phyloP scores from a whole-genome alignment of 2,329 filamentous ascomycete genomes.

The Colletotrichum viniferum region DNA sequence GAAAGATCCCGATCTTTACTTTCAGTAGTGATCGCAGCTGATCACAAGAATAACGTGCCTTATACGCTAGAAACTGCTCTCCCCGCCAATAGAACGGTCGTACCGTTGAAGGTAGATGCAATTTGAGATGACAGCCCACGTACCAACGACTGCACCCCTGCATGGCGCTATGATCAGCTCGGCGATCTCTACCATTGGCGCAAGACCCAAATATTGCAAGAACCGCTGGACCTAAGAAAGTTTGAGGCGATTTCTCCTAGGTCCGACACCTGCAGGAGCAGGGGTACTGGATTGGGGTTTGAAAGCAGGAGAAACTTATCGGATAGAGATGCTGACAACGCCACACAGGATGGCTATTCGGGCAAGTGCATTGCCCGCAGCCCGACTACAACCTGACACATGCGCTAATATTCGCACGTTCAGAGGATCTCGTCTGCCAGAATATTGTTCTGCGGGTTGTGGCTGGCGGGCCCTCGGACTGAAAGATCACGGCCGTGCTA shows the following conservation, averaged over 20 bases:
- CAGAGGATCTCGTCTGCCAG: background rate
- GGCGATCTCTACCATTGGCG: background rate
- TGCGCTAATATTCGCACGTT: background rate
- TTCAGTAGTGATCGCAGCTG: background rate
- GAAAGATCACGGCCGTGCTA: conserved; percentile 2
- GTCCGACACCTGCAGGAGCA: background rate
- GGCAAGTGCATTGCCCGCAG: background rate
- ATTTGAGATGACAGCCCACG: background rate
- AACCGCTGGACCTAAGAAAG: background rate
- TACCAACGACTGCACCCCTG: background rate
- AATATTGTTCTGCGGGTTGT: background rate
- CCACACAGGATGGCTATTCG: background rate
- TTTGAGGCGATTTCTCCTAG: background rate
- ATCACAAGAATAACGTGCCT: background rate
- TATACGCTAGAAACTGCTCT: background rate
- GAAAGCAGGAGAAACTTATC: background rate
- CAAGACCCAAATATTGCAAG: background rate
- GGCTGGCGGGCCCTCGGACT: background rate
- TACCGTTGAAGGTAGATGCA: background rate
- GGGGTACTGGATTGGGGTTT: background rate
- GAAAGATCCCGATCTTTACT: background rate
- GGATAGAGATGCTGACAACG: background rate
- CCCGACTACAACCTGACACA: background rate
- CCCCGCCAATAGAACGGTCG: background rate
- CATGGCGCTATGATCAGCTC: background rate